Percentiles rank a stretch among this genome's conserved stretches.
Conservation (phyloP, 2,329 filamentous ascomycete genomes). For the Fragosphaeria purpurea region DNA sequence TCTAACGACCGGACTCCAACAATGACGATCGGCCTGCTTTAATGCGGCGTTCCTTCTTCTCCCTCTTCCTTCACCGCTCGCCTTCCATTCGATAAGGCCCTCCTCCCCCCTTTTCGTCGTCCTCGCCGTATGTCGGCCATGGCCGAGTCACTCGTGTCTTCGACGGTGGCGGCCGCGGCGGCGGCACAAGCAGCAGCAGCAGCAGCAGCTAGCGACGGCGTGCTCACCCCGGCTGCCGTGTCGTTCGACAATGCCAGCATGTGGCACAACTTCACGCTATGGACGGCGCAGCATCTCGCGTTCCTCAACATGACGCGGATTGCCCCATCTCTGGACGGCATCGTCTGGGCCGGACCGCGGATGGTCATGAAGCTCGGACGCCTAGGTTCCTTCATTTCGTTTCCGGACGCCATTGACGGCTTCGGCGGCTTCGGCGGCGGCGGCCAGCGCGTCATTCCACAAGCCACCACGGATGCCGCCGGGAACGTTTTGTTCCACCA, state of each 20-base stretch:
- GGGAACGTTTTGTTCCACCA: slow-evolving; percentile 20
- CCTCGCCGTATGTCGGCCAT: slow-evolving; percentile 6
- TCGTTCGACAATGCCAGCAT: slow-evolving; percentile 31
- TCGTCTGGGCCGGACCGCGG: slow-evolving; percentile 59
- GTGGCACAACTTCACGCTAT: slow-evolving; percentile 46
- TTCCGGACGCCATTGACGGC: slow-evolving; percentile 50
- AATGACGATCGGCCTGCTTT: neutral
- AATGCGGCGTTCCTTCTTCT: neutral
- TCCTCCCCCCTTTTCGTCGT: no score
- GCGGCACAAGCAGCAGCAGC: neutral
- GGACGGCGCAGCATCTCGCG: slow-evolving; percentile 36
- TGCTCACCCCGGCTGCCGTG: slow-evolving; percentile 14
- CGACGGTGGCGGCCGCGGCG: neutral
- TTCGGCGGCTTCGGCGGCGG: slow-evolving; percentile 20
- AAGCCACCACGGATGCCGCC: slow-evolving; percentile 41
- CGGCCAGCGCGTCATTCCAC: slow-evolving; percentile 47
- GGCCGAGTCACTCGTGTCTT: slow-evolving; percentile 17
- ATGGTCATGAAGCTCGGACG: slow-evolving; percentile 59
- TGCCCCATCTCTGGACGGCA: slow-evolving; percentile 55
- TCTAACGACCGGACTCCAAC: no score
- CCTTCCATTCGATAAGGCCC: neutral
- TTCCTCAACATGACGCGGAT: slow-evolving; percentile 40
- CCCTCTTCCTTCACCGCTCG: neutral
- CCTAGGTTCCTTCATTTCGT: slow-evolving; percentile 52
- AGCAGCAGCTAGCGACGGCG: slow-evolving; percentile 9